Evolutionary conservation across 148 eudicot genomes (phyloP), one percentile per base, ranked within the genome.

Genomic region (Silene latifolia): DNA sequence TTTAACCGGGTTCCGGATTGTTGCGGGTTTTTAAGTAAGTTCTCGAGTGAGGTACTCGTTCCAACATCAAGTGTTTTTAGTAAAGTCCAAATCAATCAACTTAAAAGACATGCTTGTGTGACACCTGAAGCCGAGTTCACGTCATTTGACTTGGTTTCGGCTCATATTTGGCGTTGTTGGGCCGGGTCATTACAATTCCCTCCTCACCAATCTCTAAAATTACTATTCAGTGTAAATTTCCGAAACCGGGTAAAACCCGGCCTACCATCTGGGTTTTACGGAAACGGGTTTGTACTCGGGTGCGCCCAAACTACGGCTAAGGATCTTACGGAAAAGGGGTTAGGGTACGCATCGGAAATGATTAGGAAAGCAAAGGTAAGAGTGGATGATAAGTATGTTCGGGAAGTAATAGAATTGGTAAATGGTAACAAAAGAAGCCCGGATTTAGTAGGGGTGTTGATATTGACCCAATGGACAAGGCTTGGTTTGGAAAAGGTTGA

Each of bases 101-200:
- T 92, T 4, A 90, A 85, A 69, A 76, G 69, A 63, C 67, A 79
- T 2, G 80, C 85, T 68, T 77, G 83, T 75, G 74, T 64, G 27
- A 67, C 67, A 32, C 35, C 35, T 4, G 44, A 7, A 0, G 51
- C 79, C 0, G 47, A 42, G 0, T 85, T 72, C 82, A 90, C 97
- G 20, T 76, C 89, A 1, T 92, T 92, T 9, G 97, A 92, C 62
- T 89, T 82, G 0, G 69, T 92, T 24, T 83, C 90, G 18, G 97
- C 93, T 19, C 97, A 87, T 74, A 77, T 88, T 4, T 92, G 95
- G 95, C 84, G 77, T 25, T 84, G 91, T 39, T 92, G 97, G 97
- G 92, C 92, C n/a, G 83, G 71, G 62, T 84, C 97, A 4, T 24
- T 90, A 35, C 76, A 85, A 3, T 73, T 92, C 24, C 88, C 92